phyloP scores from a whole-genome alignment of 352 stramenopile genomes.

The Phytophthora palmivora region DNA sequence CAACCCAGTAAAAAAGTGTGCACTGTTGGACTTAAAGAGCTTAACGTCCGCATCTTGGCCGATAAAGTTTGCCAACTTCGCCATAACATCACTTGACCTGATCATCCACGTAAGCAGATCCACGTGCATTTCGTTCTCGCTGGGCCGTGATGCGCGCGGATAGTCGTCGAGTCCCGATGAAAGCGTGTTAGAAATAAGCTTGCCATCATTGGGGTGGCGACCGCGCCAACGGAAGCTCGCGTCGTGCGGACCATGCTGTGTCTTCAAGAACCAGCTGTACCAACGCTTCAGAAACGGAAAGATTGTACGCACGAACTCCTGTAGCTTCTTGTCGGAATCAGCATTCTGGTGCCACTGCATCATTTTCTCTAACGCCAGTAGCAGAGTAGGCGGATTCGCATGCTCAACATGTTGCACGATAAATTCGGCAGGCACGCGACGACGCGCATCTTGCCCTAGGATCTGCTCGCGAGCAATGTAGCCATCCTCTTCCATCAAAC shows the following conservation, averaged over 20 bases:
- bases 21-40: conserved; percentile 40
- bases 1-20: conserved; percentile 52
- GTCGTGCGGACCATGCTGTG: conserved; percentile 55
- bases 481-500: conserved; percentile 84
- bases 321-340: conserved; percentile 30
- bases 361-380: conserved; percentile 89
- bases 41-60: conserved; percentile 32
- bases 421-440: conserved; percentile 90
- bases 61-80: conserved; percentile 51
- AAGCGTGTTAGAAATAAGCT: conserved; percentile 91
- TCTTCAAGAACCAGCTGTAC: conserved; percentile 81
- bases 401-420: conserved; percentile 91
- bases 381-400: conserved; percentile 92
- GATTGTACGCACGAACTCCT: conserved; percentile 50
- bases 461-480: conserved; percentile 96
- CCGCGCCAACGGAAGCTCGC: conserved; percentile 87
- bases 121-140: conserved; percentile 88
- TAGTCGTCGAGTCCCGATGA: conserved; percentile 95
- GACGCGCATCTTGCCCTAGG: conserved; percentile 64
- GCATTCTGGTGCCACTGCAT: conserved; percentile 40
- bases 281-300: conserved; percentile 81
- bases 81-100: conserved; percentile 65
- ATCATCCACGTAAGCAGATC: conserved; percentile 94
- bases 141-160: conserved; percentile 78
- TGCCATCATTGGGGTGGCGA: conserved; percentile 65